Evolutionary conservation across 2,329 filamentous ascomycete species (phyloP), one percentile per base, ranked within the genome.

Genomic region (Colletotrichum plurivorum): DNA sequence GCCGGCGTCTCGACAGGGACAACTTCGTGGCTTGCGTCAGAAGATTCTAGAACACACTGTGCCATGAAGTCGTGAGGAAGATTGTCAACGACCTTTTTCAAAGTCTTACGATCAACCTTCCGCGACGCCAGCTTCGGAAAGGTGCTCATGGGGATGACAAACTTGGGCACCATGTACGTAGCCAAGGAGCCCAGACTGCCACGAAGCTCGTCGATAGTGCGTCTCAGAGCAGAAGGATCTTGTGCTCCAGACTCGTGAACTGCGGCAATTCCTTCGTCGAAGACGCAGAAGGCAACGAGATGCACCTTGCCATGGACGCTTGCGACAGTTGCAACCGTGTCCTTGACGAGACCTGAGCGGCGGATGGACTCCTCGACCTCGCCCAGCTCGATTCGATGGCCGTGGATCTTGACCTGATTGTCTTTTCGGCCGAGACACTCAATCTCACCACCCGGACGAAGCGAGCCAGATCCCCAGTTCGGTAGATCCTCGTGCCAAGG

Each of bases 81-180:
- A 12, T 45, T 46, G 31, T 58, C 36, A 10, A 58, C 36, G n/a
- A 7, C 15, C n/a, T 54, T 41, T 18, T 49, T 60, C 8, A 76
- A 71, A 15, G 45, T 48, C 62, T 76, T 76, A 16, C 76, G 72
- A 65, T 78, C 70, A 15, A 72, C 69, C 63, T 78, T 78, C 36
- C 71, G 72, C 6, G 75, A 77, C 2, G 75, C 71, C 5, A 76
- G 63, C 43, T 68, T 55, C 1, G 76, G 76, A 46, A 77, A 71
- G 2, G 53, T 51, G 31, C 43, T 53, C 56, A 75, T 63, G 0
- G 75, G 73, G 18, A 78, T 31, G 39, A 74, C 59, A 22, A 73
- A 53, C 39, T 73, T 74, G 13, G 76, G 76, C 6, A 74, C 18
- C 76, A 77, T 78, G 71, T 77, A 78, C 1, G 70, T 68, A 2